These are phyloP conservation scores for Colletotrichum simmondsii DNA, from an alignment of 2,329 filamentous ascomycete genomes.

Conservation along the genomic window DNA sequence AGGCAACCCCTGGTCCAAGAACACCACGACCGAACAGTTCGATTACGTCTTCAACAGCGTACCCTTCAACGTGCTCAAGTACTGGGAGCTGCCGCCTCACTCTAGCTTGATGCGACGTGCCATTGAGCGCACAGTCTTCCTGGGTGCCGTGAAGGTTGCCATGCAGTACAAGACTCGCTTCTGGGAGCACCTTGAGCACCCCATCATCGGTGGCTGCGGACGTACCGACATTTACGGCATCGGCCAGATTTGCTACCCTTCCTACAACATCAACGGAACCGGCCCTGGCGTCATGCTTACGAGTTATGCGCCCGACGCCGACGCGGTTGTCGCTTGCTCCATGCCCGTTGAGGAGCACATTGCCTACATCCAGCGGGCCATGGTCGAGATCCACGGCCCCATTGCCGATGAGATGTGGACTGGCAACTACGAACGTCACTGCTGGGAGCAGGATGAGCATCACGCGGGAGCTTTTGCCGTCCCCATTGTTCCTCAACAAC, in stretches of 20 bases:
- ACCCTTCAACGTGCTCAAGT: constrained; percentile 49
- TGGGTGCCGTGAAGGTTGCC: constrained; percentile 52
- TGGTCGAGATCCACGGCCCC: constrained; percentile 64
- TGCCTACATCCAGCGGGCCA: constrained; percentile 62
- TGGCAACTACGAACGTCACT: constrained; percentile 66
- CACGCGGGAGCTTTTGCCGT: constrained; percentile 66
- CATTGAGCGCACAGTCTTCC: constrained; percentile 40
- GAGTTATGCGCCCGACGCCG: constrained; percentile 54
- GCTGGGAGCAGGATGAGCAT: constrained; percentile 67
- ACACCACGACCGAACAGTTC: constrained; percentile 44
- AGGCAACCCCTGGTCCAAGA: constrained; percentile 36
- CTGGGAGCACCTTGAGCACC: constrained; percentile 42
- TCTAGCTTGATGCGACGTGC: constrained; percentile 42
- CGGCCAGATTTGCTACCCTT: constrained; percentile 63
- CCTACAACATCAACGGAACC: constrained; percentile 61
- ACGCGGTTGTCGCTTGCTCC: constrained; percentile 51
- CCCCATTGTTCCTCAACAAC: constrained; percentile 64
- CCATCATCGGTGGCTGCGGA: constrained; percentile 59
- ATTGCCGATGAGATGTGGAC: constrained; percentile 61
- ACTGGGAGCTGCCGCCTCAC: constrained; percentile 49
- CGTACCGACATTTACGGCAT: constrained; percentile 58
- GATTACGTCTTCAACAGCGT: constrained; percentile 51
- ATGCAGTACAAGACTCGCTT: constrained; percentile 66
- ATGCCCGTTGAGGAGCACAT: constrained; percentile 64
- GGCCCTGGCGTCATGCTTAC: constrained; percentile 62